Base-by-base conservation (phyloP, 345 rosid species). In the Hibiscus trionum region DNA sequence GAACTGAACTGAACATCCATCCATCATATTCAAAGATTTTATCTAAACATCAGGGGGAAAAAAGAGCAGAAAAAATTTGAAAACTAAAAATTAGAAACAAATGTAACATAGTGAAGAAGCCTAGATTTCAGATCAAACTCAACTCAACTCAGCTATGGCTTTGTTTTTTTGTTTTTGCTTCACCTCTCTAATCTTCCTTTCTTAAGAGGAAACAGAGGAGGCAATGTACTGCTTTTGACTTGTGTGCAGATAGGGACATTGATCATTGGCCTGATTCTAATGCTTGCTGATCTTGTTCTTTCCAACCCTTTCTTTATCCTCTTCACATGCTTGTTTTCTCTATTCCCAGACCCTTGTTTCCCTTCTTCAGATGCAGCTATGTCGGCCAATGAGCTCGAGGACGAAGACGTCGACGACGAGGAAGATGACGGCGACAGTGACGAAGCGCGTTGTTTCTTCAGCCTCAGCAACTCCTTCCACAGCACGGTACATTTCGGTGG, bases 391-490 rank as follows among this genome's bases (percentile, higher is more conserved):
- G 86, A 82, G 83, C 83, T 83, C 0, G 87, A 88, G 17, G 88
- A 83, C 46, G 93, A 86, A 2, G 93, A 86, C 0, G 88, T 77
- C 14, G 91, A 88, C 0, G 91, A 85, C 0, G 91, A 67, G 16
- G 71, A 67, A 27, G 71, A 68, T 0, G 71, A 52, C 24, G 69
- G 53, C 4, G 84, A 82, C 12, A 84, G 60, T 1, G 94, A 70
- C n/a, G 83, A 79, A 64, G 85, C 77, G 0, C 91, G 74, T 73
- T 90, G 97, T 80, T 95, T 95, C 87, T 86, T 91, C 71, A 95
- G 55, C 86, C 93, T 82, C 4, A 95, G 83, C 75, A 95, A 74
- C 80, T 92, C 99, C 83, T 92, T 95, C 97, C 97, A 95, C 4
- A 95, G 55, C 3, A 95, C 99, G 2, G 97, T 91, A 2, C 69